Base-by-base conservation (phyloP, 2,329 filamentous ascomycete species). In the Aspergillus thermomutatus region DNA sequence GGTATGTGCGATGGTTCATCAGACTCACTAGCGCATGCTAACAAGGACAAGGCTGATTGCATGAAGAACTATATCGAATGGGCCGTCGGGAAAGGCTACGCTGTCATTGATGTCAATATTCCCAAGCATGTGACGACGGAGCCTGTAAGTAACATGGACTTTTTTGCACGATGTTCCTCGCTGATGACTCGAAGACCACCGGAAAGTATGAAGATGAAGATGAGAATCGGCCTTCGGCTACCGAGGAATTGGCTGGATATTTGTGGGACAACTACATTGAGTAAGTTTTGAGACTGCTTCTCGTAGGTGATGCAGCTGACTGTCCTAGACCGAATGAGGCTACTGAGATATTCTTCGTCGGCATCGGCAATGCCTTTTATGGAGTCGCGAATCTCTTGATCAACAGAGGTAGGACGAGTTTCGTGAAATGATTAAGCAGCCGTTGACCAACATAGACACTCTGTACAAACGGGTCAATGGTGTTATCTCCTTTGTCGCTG, bases 211-310 rank as follows among this genome's bases (percentile, higher is more conserved):
- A 88, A 60, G 78, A 80, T 7, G 72, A 76, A 8, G 69, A 75
- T 57, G 75, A 62, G 64, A 75, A 69, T 54, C 83, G 84, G 72
- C 87, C 84, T 58, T 71, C 71, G 25, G 79, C 80, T 53, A 82
- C 81, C 0, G 86, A 89, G 60, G 87, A 93, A 59, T 78, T 97
- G 10, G 85, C 93, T 4, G 86, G 83, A 58, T 97, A 96, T 68
- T 79, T 99, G 14, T 99, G 94, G 94, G 92, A 97, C 66, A 99
- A 99, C 69, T 97, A 97, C 69, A 86, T 99, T 21, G 90, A 96
- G 79, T 85, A 73, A 65, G 79, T 64, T 14, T 26, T 25, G 31
- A 37, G n/a, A 34, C 19, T 4, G 4, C 9, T 41, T 34, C 28
- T n/a, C 21, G 19, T 31, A 3, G 17, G 26, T 21, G 3, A 21